These are phyloP conservation scores for Xylariaceae sp. DNA, from an alignment of 2,329 filamentous ascomycete genomes.

Conservation along the genomic window DNA sequence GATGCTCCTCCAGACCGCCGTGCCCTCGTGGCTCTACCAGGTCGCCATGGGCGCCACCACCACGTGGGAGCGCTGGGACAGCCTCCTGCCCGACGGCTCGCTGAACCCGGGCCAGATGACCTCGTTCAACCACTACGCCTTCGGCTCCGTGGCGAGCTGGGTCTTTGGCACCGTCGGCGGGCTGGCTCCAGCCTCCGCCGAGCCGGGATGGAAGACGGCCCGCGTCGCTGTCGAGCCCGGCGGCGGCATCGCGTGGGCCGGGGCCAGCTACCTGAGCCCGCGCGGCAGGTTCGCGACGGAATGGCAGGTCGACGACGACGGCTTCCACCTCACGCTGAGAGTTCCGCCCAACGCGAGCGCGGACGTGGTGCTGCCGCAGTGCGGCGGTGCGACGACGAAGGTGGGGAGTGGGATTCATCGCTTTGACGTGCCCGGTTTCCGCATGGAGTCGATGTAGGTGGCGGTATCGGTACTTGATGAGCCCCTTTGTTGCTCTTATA, in stretches of 20 bases:
- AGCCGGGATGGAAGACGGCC: conserved; percentile 33
- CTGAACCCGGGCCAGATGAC: conserved; percentile 41
- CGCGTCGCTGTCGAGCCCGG: conserved; percentile 28
- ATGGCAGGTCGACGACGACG: conserved; percentile 20
- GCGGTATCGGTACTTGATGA: too few species aligned
- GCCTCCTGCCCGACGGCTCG: conserved; percentile 33
- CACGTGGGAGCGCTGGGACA: conserved; percentile 45
- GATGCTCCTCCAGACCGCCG: conserved; percentile 38
- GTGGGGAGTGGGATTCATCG: conserved; percentile 18
- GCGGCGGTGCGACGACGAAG: conserved; percentile 1
- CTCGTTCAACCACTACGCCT: conserved; percentile 43
- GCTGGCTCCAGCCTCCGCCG: conserved; percentile 27
- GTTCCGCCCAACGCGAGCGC: conserved; percentile 20
- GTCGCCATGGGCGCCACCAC: conserved; percentile 39
- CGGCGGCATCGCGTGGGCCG: conserved; percentile 27
- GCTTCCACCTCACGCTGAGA: conserved; percentile 12
- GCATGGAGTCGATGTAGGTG: too few species aligned
- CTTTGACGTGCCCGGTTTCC: conserved; percentile 11
- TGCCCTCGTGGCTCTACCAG: conserved; percentile 41
- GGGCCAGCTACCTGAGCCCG: conserved; percentile 22
- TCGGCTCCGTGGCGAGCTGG: conserved; percentile 41
- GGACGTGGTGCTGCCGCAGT: conserved; percentile 13
- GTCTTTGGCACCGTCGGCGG: conserved; percentile 37
- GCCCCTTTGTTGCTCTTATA: too few species aligned
- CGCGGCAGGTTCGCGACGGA: conserved; percentile 24